Percentiles rank a stretch among this genome's conserved stretches.
phyloP scores from a whole-genome alignment of 2,329 filamentous ascomycete species.

The Delphinella strobiligena region DNA sequence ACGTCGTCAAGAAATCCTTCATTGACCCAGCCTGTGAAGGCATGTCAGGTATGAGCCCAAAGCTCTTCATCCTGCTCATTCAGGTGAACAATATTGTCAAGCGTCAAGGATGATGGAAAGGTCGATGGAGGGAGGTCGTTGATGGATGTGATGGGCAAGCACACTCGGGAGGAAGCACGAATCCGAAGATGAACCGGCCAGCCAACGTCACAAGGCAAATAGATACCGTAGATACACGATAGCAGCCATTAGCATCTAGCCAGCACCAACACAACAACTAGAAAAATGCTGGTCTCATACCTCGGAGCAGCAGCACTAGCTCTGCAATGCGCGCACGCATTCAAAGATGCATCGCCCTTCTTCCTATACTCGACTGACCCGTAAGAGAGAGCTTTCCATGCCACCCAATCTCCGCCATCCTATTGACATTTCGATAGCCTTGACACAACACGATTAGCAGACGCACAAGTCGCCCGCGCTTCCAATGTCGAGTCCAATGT shows the following conservation, averaged over 20 bases:
- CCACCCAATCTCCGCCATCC: slow-evolving; percentile 13
- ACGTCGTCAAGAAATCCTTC: no score
- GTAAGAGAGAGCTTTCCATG: slow-evolving; percentile 40
- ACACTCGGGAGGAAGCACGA: no score
- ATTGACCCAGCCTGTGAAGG: no score
- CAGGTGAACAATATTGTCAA: no score
- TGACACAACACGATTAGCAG: slow-evolving; percentile 10
- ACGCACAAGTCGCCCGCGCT: slow-evolving; percentile 16
- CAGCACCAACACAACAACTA: neutral
- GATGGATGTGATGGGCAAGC: no score
- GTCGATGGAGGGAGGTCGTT: no score
- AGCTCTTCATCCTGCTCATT: no score
- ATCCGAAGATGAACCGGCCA: no score
- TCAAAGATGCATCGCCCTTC: slow-evolving; percentile 80
- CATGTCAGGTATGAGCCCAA: no score
- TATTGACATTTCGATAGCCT: slow-evolving; percentile 7
- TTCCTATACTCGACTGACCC: slow-evolving; percentile 72
- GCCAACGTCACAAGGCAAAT: no score
- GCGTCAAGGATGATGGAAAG: no score
- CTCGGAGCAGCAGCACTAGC: slow-evolving; percentile 7
- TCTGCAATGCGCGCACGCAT: slow-evolving; percentile 46
- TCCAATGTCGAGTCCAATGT: slow-evolving; percentile 12
- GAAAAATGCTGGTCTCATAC: slow-evolving; percentile 6
- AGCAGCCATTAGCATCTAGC: neutral
- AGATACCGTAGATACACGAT: neutral